A percentile compares a stretch with the other conserved stretches of the same genome.
Evolutionary conservation across 768 basidiomycete species (phyloP).

Genomic region (Calvatia gigantea): DNA sequence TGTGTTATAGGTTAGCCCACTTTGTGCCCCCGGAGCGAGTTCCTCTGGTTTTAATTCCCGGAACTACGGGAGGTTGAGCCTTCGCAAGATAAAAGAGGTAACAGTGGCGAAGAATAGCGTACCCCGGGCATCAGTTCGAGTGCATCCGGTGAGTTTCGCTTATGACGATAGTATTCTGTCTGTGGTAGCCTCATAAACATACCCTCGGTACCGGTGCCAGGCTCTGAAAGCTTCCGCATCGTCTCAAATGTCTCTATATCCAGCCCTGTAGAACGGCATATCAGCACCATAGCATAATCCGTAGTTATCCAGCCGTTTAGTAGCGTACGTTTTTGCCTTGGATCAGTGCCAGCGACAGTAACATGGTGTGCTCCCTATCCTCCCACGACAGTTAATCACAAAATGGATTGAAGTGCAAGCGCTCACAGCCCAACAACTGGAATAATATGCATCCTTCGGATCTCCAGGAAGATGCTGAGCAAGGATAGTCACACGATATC

Average conservation of each 20-base stretch:
- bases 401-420: not conserved
- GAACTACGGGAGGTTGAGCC: conserved; percentile 21
- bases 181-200: conserved; percentile 57
- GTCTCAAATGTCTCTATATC: conserved; percentile 60
- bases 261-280: conserved; percentile 35
- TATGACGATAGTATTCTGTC: conserved; percentile 35
- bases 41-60: conserved; percentile 20
- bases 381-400: not conserved
- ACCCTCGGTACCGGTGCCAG: conserved; percentile 40
- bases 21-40: conserved; percentile 22
- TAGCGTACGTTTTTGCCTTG: conserved; percentile 41
- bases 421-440: conserved; percentile 69
- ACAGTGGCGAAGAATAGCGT: conserved; percentile 26
- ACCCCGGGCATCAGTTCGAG: conserved; percentile 18
- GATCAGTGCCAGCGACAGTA: conserved; percentile 45
- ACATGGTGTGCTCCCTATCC: conserved; percentile 68
- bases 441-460: conserved; percentile 49
- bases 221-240: conserved; percentile 60
- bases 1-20: conserved; percentile 54
- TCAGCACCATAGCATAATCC: not conserved
- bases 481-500: conserved; percentile 49
- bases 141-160: conserved; percentile 15
- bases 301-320: too few relatives aligned
- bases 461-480: conserved; percentile 21
- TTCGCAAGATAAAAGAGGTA: not conserved